phyloP scores from a whole-genome alignment of 2,329 filamentous ascomycete species.

The Diaporthe vexans region DNA sequence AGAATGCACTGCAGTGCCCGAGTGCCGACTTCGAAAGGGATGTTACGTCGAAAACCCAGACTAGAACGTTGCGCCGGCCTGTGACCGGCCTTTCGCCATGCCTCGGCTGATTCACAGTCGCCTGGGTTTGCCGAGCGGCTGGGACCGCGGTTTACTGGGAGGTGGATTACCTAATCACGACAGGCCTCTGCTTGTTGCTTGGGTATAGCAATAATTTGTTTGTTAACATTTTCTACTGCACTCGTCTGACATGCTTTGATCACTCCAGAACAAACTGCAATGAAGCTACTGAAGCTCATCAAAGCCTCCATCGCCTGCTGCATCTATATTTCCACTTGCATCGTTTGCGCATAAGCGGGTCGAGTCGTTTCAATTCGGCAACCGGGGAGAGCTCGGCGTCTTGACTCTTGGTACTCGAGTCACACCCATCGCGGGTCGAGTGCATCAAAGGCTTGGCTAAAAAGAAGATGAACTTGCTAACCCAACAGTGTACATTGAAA shows the following conservation, averaged over 20 bases:
- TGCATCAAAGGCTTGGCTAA: background rate
- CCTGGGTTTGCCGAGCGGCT: constrained; percentile 16
- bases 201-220: too few relatives aligned
- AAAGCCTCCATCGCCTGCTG: background rate
- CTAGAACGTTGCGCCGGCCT: constrained; percentile 19
- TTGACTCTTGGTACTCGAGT: background rate
- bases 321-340: background rate
- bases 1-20: background rate
- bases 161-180: constrained; percentile 5
- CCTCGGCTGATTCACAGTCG: constrained; percentile 30
- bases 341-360: background rate
- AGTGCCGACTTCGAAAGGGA: background rate
- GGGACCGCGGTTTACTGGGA: background rate
- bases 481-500: background rate
- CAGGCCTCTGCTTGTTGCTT: too few relatives aligned
- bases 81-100: constrained; percentile 30
- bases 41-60: constrained; percentile 15
- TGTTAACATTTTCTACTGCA: too few relatives aligned
- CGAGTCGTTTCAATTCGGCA: background rate
- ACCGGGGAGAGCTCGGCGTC: constrained; percentile 17
- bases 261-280: background rate
- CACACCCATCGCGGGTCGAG: background rate
- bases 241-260: background rate
- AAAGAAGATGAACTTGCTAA: background rate
- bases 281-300: background rate